Evolutionary conservation across 495 filamentous ascomycete genomes (phyloP).

Genomic region (Daldinia loculata): DNA sequence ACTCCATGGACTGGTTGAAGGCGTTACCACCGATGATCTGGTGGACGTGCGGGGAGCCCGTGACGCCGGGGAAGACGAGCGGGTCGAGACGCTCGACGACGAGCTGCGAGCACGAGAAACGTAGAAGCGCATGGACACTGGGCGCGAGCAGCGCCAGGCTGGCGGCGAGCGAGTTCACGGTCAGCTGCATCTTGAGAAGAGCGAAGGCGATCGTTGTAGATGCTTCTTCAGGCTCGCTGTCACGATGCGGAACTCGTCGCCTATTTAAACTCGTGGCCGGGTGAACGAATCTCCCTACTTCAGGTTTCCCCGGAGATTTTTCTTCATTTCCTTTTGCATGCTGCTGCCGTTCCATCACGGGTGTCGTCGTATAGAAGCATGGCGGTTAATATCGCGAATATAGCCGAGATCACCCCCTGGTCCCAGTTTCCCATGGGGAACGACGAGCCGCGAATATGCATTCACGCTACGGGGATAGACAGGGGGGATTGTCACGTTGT

Average conservation of each 20-base stretch:
- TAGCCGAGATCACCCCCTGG: constrained; percentile 35
- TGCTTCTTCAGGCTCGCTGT: constrained; percentile 1
- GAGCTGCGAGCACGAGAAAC: constrained; percentile 52
- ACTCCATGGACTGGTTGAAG: constrained; percentile 46
- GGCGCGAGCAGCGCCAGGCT: constrained; percentile 56
- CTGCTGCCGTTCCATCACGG: constrained; percentile 10
- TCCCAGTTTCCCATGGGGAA: constrained; percentile 13
- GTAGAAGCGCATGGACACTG: constrained; percentile 50
- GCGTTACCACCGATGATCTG: constrained; percentile 56
- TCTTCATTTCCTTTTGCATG: constrained; percentile 16
- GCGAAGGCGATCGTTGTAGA: constrained; percentile 16
- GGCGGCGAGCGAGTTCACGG: constrained; percentile 44
- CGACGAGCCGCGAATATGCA: constrained; percentile 16
- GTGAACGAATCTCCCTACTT: constrained; percentile 11
- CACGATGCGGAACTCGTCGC: constrained; percentile 12
- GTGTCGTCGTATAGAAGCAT: constrained; percentile 18
- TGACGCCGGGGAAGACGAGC: constrained; percentile 50
- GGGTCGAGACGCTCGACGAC: constrained; percentile 50
- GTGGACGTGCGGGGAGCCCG: constrained; percentile 53
- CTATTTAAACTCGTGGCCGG: constrained; percentile 34
- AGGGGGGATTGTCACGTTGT: not conserved
- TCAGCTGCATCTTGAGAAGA: constrained; percentile 39
- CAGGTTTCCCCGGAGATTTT: constrained; percentile 2
- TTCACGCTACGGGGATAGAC: not conserved
- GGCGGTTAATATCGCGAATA: constrained; percentile 40